Percentiles rank a stretch among this genome's conserved stretches.
Evolutionary conservation across 208 protist species (phyloP).

Genomic region (Crithidia mellificae): DNA sequence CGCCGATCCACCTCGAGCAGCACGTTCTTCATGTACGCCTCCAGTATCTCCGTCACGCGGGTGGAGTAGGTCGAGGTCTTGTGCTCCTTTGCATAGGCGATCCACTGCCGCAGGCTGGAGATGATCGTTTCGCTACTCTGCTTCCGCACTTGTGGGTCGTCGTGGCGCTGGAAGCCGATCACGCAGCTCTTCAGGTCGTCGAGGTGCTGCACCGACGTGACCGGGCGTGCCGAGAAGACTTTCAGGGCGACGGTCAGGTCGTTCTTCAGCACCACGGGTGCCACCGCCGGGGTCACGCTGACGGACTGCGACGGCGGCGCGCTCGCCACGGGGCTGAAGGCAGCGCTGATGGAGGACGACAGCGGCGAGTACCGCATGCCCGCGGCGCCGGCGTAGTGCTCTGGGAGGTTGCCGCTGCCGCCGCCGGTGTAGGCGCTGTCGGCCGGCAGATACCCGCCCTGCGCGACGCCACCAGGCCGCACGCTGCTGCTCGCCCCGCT

Average conservation of each 20-base stretch:
- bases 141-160: conserved; percentile 67
- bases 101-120: conserved; percentile 63
- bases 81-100: conserved; percentile 75
- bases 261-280: conserved; percentile 13
- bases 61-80: conserved; percentile 84
- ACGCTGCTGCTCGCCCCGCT: background rate
- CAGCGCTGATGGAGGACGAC: conserved; percentile 12
- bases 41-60: conserved; percentile 82
- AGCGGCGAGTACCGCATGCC: conserved; percentile 30
- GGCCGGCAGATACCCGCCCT: conserved; percentile 17
- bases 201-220: conserved; percentile 80
- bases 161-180: conserved; percentile 76
- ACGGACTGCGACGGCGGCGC: conserved; percentile 2
- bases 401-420: conserved; percentile 17
- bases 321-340: conserved; percentile 22
- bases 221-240: conserved; percentile 64
- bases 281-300: background rate
- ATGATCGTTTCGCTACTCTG: conserved; percentile 79
- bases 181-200: conserved; percentile 72
- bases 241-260: conserved; percentile 82
- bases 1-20: conserved; percentile 79
- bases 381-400: conserved; percentile 13
- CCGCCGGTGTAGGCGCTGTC: conserved; percentile 18
- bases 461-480: background rate
- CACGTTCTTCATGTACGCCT: conserved; percentile 83